Evolutionary conservation across 805 yeast species (phyloP).

Genomic region (Kregervanrija pseudodelftensis): DNA sequence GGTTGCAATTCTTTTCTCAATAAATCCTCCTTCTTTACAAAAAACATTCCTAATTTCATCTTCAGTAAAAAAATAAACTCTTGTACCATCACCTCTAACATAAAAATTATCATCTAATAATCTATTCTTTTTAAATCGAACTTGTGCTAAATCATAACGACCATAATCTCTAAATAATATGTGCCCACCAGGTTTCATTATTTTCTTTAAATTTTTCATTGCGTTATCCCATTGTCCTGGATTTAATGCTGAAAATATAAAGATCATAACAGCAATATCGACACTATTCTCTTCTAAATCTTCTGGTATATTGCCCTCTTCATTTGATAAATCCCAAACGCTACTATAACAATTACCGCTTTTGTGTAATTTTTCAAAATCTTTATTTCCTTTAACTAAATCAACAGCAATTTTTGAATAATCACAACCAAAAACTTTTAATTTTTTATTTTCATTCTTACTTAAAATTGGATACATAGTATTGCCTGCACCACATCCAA

Average conservation of each 20-base stretch:
- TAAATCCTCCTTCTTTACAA: slow-evolving; percentile 43
- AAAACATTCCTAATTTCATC: slow-evolving; percentile 80
- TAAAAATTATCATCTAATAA: slow-evolving; percentile 87
- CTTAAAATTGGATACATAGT: slow-evolving; percentile 85
- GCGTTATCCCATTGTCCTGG: slow-evolving; percentile 91
- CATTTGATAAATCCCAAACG: slow-evolving; percentile 93
- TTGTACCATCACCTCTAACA: slow-evolving; percentile 95
- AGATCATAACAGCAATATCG: slow-evolving; percentile 90
- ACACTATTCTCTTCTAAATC: slow-evolving; percentile 74
- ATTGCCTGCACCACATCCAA: slow-evolving; percentile 98
- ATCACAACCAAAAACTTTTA: slow-evolving; percentile 79
- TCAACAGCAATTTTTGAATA: slow-evolving; percentile 87
- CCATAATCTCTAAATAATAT: slow-evolving; percentile 92
- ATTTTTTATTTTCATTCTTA: slow-evolving; percentile 73
- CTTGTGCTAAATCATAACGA: slow-evolving; percentile 91
- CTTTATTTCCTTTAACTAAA: slow-evolving; percentile 59
- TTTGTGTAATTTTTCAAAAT: slow-evolving; percentile 37
- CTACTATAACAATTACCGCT: slow-evolving; percentile 56
- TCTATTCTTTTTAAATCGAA: slow-evolving; percentile 84
- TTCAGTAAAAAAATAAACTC: slow-evolving; percentile 95
- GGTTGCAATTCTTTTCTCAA: slow-evolving; percentile 73
- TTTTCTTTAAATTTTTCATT: slow-evolving; percentile 55
- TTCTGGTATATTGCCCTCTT: slow-evolving; percentile 69
- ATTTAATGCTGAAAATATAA: slow-evolving; percentile 85
- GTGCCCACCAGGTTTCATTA: slow-evolving; percentile 89